Conservation (phyloP, 805 yeast species). For the Yarrowia alimentaria region DNA sequence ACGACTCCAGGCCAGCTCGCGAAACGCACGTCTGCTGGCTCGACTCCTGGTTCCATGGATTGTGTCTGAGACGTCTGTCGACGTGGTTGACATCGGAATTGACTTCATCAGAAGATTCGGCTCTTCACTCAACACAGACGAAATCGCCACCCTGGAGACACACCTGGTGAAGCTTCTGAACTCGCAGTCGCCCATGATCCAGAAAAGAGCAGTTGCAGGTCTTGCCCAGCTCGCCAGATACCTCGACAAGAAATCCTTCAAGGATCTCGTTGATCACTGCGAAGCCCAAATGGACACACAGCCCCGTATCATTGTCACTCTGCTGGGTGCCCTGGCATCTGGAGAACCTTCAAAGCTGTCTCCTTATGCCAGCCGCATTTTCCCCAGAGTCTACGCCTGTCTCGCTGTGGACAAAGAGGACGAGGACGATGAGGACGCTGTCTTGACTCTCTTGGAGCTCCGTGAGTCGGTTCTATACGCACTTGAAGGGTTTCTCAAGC, state of each 20-base stretch:
- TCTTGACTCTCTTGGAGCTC: conserved; percentile 46
- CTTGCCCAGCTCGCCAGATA: conserved; percentile 46
- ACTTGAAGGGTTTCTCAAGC: conserved; percentile 35
- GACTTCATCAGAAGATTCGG: conserved; percentile 57
- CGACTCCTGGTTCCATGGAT: conserved; percentile 34
- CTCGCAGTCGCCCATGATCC: conserved; percentile 45
- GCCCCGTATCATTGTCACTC: conserved; percentile 2
- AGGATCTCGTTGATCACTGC: conserved; percentile 1
- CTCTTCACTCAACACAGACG: conserved; percentile 42
- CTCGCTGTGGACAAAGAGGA: conserved; percentile 38
- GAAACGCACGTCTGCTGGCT: conserved; percentile 35
- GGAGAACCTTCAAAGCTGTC: conserved; percentile 32
- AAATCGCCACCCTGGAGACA: conserved; percentile 37
- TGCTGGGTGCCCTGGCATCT: conserved; percentile 36
- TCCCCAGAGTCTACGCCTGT: conserved; percentile 30
- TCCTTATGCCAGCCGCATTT: conserved; percentile 29
- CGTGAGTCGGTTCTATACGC: conserved; percentile 52
- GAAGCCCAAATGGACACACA: not conserved
- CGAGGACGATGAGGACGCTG: conserved; percentile 47
- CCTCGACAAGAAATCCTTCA: conserved; percentile 30
- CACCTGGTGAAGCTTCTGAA: conserved; percentile 42
- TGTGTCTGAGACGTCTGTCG: conserved; percentile 43
- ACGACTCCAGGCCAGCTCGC: conserved; percentile 35
- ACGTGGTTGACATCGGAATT: conserved; percentile 58
- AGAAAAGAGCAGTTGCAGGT: conserved; percentile 52